A percentile compares a stretch with the other conserved stretches of the same genome.
Evolutionary conservation across 83 land plant genomes (phyloP).

Genomic region (Diphasiastrum complanatum): DNA sequence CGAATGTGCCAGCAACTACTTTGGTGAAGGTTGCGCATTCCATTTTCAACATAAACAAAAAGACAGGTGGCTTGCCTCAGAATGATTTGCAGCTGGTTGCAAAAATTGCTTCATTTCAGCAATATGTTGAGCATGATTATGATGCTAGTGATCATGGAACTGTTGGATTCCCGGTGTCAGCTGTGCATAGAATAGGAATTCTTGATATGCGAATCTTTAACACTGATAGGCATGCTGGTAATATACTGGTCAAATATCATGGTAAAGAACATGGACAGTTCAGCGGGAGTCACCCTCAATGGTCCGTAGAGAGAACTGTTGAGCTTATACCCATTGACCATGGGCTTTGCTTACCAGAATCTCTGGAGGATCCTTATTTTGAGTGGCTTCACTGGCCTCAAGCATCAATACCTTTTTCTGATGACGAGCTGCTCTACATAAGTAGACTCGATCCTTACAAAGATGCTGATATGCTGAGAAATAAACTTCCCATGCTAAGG

Average conservation of each 20-base stretch:
- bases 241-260: slow-evolving; percentile 46
- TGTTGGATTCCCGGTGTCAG: slow-evolving; percentile 62
- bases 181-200: slow-evolving; percentile 75
- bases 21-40: slow-evolving; percentile 62
- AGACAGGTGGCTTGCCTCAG: slow-evolving; percentile 15
- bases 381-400: slow-evolving; percentile 96
- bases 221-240: slow-evolving; percentile 82
- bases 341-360: slow-evolving; percentile 78
- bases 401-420: slow-evolving; percentile 74
- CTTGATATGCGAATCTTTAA: slow-evolving; percentile 69
- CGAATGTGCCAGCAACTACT: slow-evolving; percentile 70
- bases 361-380: slow-evolving; percentile 73
- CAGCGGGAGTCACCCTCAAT: not conserved
- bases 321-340: slow-evolving; percentile 83
- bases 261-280: slow-evolving; percentile 10
- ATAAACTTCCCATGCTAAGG: slow-evolving; percentile 58
- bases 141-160: slow-evolving; percentile 79
- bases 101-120: slow-evolving; percentile 76
- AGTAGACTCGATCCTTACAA: slow-evolving; percentile 44
- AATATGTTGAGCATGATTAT: slow-evolving; percentile 64
- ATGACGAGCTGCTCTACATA: slow-evolving; percentile 71
- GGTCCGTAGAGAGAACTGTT: slow-evolving; percentile 18
- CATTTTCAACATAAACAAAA: slow-evolving; percentile 55
- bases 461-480: slow-evolving; percentile 53
- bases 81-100: slow-evolving; percentile 30